Evolutionary conservation across 495 filamentous ascomycete species (phyloP).

Genomic region (Mycothermus thermophilus): DNA sequence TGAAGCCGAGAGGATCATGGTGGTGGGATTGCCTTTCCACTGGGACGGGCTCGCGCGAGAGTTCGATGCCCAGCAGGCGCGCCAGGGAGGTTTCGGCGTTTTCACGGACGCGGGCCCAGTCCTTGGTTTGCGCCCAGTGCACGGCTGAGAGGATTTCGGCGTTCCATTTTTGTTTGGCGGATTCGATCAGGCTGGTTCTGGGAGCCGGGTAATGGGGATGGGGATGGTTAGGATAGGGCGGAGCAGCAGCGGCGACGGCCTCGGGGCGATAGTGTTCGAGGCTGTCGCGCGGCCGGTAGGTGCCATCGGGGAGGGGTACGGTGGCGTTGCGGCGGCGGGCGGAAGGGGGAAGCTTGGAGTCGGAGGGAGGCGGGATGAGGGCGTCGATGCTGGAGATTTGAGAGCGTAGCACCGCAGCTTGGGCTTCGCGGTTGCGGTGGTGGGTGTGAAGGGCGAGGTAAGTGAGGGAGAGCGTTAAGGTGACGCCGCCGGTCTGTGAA

Average conservation of each 20-base stretch:
- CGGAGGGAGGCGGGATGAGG: constrained; percentile 35
- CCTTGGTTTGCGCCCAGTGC: constrained; percentile 50
- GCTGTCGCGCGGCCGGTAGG: constrained; percentile 11
- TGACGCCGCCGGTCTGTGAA: constrained; percentile 62
- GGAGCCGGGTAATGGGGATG: too few relatives aligned
- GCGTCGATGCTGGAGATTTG: constrained; percentile 48
- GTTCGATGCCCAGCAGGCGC: constrained; percentile 8
- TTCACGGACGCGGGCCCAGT: constrained; percentile 48
- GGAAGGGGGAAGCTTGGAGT: constrained; percentile 17
- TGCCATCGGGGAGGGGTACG: constrained; percentile 3
- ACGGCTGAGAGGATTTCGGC: constrained; percentile 54
- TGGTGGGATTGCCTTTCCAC: neutral
- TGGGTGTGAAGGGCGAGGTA: constrained; percentile 71
- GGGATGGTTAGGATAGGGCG: neutral
- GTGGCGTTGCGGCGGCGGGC: constrained; percentile 17
- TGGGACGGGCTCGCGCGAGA: constrained; percentile 3
- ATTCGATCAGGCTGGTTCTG: constrained; percentile 42
- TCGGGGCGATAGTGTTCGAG: constrained; percentile 1
- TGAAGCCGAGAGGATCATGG: too few relatives aligned
- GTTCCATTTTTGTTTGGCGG: constrained; percentile 71
- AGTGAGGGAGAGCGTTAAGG: constrained; percentile 66
- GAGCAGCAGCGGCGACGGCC: constrained; percentile 5
- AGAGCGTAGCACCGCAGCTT: constrained; percentile 57
- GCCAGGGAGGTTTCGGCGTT: constrained; percentile 31
- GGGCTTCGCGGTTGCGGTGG: constrained; percentile 51